Conservation (phyloP, 1,284 basidiomycete species). For the Amylostereum areolatum region DNA sequence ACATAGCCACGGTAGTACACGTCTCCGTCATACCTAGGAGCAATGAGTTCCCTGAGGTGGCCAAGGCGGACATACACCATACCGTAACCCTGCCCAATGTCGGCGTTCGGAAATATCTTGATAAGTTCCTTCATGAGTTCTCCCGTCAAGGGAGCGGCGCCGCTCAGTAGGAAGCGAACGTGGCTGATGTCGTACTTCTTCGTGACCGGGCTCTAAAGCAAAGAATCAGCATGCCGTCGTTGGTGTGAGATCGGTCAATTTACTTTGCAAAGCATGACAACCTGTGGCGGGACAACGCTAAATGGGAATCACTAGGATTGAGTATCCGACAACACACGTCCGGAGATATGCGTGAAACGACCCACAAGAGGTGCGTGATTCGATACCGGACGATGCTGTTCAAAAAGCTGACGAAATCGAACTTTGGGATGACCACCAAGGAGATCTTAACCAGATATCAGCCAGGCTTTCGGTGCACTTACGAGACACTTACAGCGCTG, state of each 20-base stretch:
- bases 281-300: slow-evolving; percentile 66
- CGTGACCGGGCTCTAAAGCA: slow-evolving; percentile 52
- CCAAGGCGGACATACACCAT: slow-evolving; percentile 7
- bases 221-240: no score
- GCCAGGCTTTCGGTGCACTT: no score
- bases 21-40: slow-evolving; percentile 38
- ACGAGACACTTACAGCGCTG: slow-evolving; percentile 36
- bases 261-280: slow-evolving; percentile 56
- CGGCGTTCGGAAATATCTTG: slow-evolving; percentile 48
- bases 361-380: slow-evolving; percentile 61
- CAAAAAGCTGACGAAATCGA: slow-evolving; percentile 62
- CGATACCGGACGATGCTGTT: slow-evolving; percentile 62
- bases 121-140: slow-evolving; percentile 55
- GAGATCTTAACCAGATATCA: slow-evolving; percentile 34
- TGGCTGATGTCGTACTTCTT: slow-evolving; percentile 62
- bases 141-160: slow-evolving; percentile 70
- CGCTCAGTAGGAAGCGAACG: slow-evolving; percentile 55
- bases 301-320: slow-evolving; percentile 14
- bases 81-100: slow-evolving; percentile 68
- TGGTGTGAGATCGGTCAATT: slow-evolving; percentile 6
- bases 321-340: slow-evolving; percentile 10
- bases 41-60: slow-evolving; percentile 4
- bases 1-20: slow-evolving; percentile 37
- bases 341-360: slow-evolving; percentile 4
- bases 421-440: slow-evolving; percentile 69